Evolutionary conservation across 2,329 filamentous ascomycete species (phyloP), one percentile per base, ranked within the genome.

Genomic region (Scolecobasidium constrictum): DNA sequence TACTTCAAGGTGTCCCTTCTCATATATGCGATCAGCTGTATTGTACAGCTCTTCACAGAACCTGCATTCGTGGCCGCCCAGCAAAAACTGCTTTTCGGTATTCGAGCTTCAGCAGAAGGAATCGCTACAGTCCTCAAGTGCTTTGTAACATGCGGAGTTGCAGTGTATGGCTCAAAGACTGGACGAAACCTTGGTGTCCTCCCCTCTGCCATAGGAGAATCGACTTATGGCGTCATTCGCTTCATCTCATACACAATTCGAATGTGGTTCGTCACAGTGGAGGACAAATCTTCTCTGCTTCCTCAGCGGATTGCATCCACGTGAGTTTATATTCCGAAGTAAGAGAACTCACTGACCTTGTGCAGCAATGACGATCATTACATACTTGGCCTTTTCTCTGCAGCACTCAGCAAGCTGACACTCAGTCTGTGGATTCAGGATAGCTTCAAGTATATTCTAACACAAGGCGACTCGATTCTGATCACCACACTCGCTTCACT

Each of bases 391-490:
- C 54, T 56, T 44, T 86, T 95, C 56, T 83, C 85, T 46, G 66
- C 66, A 9, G 73, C 78, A 2, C 77, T 93, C 2, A 65, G 92
- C 20, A 73, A 73, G 13, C 73, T 96, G 3, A 83, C 83, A 3
- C 71, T 73, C n/a, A 93, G 82, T 54, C 76, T 96, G 59, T 90
- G 87, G 64, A 67, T 87, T 5, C 92, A 98, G 63, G 88, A 85
- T 26, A 64, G 86, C 16, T 77, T 96, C 54, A 98, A 98, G 62
- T 90, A 96, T 58, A 59, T 96, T 41, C 75, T 98, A 41, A 96
- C 92, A 0, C 87, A 96, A 63, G 92, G 90, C 46, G 92, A 98
- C 64, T 86, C 87, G 2, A 76, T 96, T 51, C 77, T 96, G 39
- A 81, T 98, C 49, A 81, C 84, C 13, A 65, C 80, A 11, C 71